phyloP scores from a whole-genome alignment of 345 rosid species.

The Capsella bursapastoris region DNA sequence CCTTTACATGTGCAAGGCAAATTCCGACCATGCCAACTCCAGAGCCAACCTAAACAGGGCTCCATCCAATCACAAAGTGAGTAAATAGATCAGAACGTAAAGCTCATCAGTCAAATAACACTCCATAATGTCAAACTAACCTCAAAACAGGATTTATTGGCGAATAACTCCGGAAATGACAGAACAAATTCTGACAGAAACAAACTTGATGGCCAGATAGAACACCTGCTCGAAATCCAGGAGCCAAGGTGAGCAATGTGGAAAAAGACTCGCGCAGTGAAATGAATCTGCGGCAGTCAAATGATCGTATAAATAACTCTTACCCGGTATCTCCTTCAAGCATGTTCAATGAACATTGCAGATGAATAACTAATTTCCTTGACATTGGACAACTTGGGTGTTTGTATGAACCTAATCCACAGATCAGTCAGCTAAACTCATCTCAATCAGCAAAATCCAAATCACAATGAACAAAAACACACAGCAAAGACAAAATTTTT shows the following conservation, averaged over 20 bases:
- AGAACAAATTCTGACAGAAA: constrained; percentile 76
- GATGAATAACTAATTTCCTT: constrained; percentile 57
- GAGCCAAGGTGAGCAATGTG: constrained; percentile 9
- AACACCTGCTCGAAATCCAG: constrained; percentile 59
- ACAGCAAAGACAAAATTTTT: constrained; percentile 21
- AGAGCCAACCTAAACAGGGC: constrained; percentile 71
- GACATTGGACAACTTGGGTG: constrained; percentile 53
- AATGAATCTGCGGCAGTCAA: constrained; percentile 9
- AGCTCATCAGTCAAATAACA: background rate
- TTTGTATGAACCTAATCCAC: constrained; percentile 51
- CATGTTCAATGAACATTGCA: constrained; percentile 83
- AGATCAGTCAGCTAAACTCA: constrained; percentile 20
- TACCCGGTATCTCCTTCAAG: constrained; percentile 96
- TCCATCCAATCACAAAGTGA: constrained; percentile 31
- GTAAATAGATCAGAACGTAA: constrained; percentile 9
- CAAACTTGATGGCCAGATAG: constrained; percentile 84
- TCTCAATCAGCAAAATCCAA: background rate
- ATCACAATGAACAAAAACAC: constrained; percentile 18
- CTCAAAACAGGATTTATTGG: constrained; percentile 76
- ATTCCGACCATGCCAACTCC: constrained; percentile 90
- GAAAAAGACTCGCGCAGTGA: background rate
- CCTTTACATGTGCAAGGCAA: constrained; percentile 80
- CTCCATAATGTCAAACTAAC: constrained; percentile 43
- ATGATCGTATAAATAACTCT: constrained; percentile 22
- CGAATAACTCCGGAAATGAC: constrained; percentile 69